Evolutionary conservation across 805 yeast genomes (phyloP).

Genomic region (Monosporozyma aerobia): DNA sequence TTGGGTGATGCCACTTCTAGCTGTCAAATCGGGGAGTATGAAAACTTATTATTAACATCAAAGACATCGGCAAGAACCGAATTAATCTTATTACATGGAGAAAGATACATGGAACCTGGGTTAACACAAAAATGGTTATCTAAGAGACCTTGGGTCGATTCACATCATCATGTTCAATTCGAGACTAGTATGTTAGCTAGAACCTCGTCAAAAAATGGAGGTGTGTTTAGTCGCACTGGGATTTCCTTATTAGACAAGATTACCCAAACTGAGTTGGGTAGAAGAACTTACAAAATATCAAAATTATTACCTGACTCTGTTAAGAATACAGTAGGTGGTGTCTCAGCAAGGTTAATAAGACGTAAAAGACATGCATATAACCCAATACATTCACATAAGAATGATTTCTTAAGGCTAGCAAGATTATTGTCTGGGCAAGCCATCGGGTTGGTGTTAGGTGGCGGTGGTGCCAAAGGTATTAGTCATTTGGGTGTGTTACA

Average conservation of each 20-base stretch:
- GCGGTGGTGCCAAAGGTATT: slow-evolving; percentile 95
- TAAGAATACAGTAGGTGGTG: slow-evolving; percentile 30
- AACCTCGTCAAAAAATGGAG: slow-evolving; percentile 6
- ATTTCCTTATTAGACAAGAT: slow-evolving; percentile 19
- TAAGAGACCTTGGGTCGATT: slow-evolving; percentile 80
- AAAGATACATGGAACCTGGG: slow-evolving; percentile 75
- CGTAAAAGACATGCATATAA: slow-evolving; percentile 23
- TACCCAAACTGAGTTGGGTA: slow-evolving; percentile 25
- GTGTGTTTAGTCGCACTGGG: slow-evolving; percentile 5
- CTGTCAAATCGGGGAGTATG: slow-evolving; percentile 79
- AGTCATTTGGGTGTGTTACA: slow-evolving; percentile 87
- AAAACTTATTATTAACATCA: slow-evolving; percentile 59
- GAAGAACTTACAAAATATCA: slow-evolving; percentile 25
- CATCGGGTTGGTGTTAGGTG: slow-evolving; percentile 89
- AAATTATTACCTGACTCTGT: slow-evolving; percentile 28
- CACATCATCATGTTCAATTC: slow-evolving; percentile 87
- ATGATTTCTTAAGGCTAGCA: slow-evolving; percentile 84
- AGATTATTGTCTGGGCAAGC: slow-evolving; percentile 87
- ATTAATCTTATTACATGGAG: slow-evolving; percentile 74
- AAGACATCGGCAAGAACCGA: slow-evolving; percentile 85
- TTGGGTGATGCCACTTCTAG: slow-evolving; percentile 74
- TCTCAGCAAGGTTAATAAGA: slow-evolving; percentile 27
- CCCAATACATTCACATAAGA: slow-evolving; percentile 48
- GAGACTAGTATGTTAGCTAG: slow-evolving; percentile 11
- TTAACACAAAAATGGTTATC: slow-evolving; percentile 78